Evolutionary conservation across 345 rosid species (phyloP).

Genomic region (Geranium rotundifolium): DNA sequence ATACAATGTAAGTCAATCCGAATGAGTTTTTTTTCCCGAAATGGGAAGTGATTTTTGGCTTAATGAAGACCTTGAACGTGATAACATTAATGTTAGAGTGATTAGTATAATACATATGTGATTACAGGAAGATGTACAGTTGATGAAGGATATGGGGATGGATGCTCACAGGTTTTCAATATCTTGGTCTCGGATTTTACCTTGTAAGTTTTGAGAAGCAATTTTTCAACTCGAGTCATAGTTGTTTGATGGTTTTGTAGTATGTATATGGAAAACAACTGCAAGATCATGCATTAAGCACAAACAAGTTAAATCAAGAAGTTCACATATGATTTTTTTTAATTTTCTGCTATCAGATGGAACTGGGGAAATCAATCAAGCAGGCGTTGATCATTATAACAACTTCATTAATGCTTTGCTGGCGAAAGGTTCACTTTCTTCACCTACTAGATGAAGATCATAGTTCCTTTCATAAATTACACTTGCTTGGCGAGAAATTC

Average conservation of each 20-base stretch:
- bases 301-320: too few species aligned
- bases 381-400: slow-evolving; percentile 87
- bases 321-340: too few species aligned
- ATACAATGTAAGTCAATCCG: slow-evolving; percentile 32
- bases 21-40: background rate
- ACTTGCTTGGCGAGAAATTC: too few species aligned
- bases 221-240: background rate
- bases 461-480: too few species aligned
- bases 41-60: too few species aligned
- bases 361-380: slow-evolving; percentile 64
- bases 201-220: slow-evolving; percentile 31
- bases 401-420: slow-evolving; percentile 70
- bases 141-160: slow-evolving; percentile 94
- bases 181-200: slow-evolving; percentile 83
- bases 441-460: too few species aligned
- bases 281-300: too few species aligned
- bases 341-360: slow-evolving; percentile 32
- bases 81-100: too few species aligned
- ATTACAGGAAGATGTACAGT: slow-evolving; percentile 72
- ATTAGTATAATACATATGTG: background rate
- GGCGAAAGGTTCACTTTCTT: slow-evolving; percentile 28
- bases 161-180: slow-evolving; percentile 86
- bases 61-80: too few species aligned
- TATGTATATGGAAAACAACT: background rate
- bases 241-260: too few species aligned